phyloP scores from a whole-genome alignment of 768 basidiomycete genomes.

The Xerocomus potaroensis region DNA sequence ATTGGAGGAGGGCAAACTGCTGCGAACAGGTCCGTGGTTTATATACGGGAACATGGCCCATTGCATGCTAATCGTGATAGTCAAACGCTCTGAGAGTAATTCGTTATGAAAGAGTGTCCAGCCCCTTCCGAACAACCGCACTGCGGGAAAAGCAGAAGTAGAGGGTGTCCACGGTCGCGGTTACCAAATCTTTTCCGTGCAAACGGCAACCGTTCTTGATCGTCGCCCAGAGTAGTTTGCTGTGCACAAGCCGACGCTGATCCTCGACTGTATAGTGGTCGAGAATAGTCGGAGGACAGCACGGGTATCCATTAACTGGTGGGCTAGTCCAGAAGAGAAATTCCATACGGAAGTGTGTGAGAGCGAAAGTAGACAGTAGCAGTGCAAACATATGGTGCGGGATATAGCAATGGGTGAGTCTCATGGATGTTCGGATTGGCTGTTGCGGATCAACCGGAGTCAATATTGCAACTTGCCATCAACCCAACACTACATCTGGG shows the following conservation, averaged over 20 bases:
- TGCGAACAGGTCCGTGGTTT: slow-evolving; percentile 10
- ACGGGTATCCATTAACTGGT: slow-evolving; percentile 11
- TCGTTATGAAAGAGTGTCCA: slow-evolving; percentile 26
- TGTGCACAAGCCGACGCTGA: slow-evolving; percentile 32
- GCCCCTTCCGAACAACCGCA: slow-evolving; percentile 16
- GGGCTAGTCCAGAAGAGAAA: slow-evolving; percentile 11
- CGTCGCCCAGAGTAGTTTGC: slow-evolving; percentile 29
- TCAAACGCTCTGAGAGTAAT: slow-evolving; percentile 9
- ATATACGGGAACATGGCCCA: slow-evolving; percentile 22
- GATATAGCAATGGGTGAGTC: slow-evolving; percentile 5
- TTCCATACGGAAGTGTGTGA: slow-evolving; percentile 20
- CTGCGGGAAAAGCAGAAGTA: slow-evolving; percentile 20
- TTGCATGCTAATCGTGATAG: slow-evolving; percentile 28
- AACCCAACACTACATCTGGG: slow-evolving; percentile 5
- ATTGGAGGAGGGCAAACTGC: slow-evolving; percentile 8
- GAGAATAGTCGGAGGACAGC: slow-evolving; percentile 11
- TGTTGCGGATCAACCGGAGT: slow-evolving; percentile 29
- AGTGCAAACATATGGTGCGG: slow-evolving; percentile 7
- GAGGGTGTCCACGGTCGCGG: slow-evolving; percentile 24
- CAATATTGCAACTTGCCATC: slow-evolving; percentile 5
- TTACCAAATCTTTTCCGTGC: slow-evolving; percentile 27
- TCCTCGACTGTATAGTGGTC: slow-evolving; percentile 14
- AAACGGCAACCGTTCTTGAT: slow-evolving; percentile 30
- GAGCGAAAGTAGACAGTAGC: slow-evolving; percentile 10
- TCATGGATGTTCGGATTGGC: slow-evolving; percentile 17